Evolutionary conservation across 805 yeast species (phyloP).

Genomic region (Maudiozyma barnettii): DNA sequence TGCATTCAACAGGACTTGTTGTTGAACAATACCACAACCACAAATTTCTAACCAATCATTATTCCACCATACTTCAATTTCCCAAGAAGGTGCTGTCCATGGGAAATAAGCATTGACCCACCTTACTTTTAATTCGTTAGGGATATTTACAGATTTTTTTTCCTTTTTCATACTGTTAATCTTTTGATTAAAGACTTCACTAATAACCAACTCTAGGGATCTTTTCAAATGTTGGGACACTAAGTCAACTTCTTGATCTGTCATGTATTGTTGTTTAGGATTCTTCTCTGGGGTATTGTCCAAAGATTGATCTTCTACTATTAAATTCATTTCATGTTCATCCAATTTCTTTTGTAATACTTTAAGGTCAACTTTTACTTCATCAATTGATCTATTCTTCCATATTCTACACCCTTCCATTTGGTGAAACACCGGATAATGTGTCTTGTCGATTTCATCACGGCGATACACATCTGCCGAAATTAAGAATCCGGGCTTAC

Average conservation of each 20-base stretch:
- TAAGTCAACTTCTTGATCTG: constrained; percentile 55
- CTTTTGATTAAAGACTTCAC: constrained; percentile 58
- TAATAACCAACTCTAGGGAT: constrained; percentile 74
- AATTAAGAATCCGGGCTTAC: constrained; percentile 61
- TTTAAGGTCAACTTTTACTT: constrained; percentile 50
- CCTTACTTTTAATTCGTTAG: constrained; percentile 62
- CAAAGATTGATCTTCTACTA: constrained; percentile 66
- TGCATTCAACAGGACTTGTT: constrained; percentile 65
- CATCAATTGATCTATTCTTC: constrained; percentile 42
- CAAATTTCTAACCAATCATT: constrained; percentile 97
- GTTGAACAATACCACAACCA: constrained; percentile 87
- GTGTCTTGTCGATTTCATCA: constrained; percentile 92
- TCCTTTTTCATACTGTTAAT: constrained; percentile 27
- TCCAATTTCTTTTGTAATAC: constrained; percentile 43
- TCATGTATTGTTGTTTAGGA: constrained; percentile 76
- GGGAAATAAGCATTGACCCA: constrained; percentile 97
- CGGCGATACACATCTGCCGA: constrained; percentile 94
- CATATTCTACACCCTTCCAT: constrained; percentile 94
- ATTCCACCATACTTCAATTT: constrained; percentile 97
- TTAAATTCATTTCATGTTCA: constrained; percentile 37
- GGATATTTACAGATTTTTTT: constrained; percentile 36
- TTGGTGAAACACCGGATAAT: constrained; percentile 95
- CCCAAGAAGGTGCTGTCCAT: constrained; percentile 98
- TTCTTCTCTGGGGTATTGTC: constrained; percentile 43
- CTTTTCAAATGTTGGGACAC: constrained; percentile 73